Percentiles rank a stretch among this genome's conserved stretches.
phyloP scores from a whole-genome alignment of 177 flowering plant species.

The Vitis hybrid region DNA sequence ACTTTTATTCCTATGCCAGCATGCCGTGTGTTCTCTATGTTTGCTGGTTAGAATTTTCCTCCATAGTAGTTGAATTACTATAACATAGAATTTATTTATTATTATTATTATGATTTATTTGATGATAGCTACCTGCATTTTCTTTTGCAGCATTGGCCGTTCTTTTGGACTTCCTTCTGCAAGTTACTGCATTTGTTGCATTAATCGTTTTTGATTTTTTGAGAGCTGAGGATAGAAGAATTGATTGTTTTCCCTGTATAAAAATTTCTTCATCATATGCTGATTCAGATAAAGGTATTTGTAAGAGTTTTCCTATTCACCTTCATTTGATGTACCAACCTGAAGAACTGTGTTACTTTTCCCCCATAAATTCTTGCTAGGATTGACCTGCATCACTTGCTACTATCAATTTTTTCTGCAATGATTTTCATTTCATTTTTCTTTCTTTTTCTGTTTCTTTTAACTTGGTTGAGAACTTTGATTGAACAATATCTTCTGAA shows the following conservation, averaged over 20 bases:
- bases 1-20: slow-evolving; percentile 99
- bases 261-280: slow-evolving; percentile 42
- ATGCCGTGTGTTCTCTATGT: slow-evolving; percentile 97
- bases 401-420: no score
- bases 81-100: neutral
- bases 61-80: no score
- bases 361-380: no score
- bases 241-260: slow-evolving; percentile 96
- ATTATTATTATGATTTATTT: neutral
- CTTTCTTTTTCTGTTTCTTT: neutral
- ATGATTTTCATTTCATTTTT: neutral
- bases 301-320: neutral
- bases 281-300: slow-evolving; percentile 62
- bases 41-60: slow-evolving; percentile 62
- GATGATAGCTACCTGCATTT: neutral
- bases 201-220: slow-evolving; percentile 82
- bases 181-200: slow-evolving; percentile 97
- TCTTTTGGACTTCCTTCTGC: slow-evolving; percentile 93
- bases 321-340: no score
- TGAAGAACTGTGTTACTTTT: no score
- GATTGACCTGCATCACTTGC: no score
- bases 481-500: slow-evolving; percentile 18
- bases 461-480: slow-evolving; percentile 14
- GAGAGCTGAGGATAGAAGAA: slow-evolving; percentile 81
- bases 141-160: slow-evolving; percentile 86